Percentiles rank a stretch among this genome's conserved stretches.
phyloP scores from a whole-genome alignment of 352 stramenopile genomes.

The Globisporangium lucens region DNA sequence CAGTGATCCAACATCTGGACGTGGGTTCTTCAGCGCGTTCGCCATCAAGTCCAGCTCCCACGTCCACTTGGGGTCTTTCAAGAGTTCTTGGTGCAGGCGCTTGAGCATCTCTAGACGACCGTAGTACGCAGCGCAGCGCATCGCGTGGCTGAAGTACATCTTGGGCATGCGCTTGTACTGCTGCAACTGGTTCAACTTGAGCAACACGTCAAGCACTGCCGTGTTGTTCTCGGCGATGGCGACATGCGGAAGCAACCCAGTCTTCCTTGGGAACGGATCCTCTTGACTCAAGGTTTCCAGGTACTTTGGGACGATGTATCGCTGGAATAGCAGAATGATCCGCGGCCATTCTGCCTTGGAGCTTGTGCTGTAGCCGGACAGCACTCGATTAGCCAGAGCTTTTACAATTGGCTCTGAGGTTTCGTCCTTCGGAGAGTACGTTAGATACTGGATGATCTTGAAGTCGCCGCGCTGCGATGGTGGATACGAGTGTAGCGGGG shows the following conservation, averaged over 20 bases:
- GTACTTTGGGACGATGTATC: conserved; percentile 4
- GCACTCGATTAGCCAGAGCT: not conserved
- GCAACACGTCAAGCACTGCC: not conserved
- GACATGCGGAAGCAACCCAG: not conserved
- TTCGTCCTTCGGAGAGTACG: not conserved
- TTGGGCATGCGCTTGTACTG: not conserved
- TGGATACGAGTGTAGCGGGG: not conserved
- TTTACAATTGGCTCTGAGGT: not conserved
- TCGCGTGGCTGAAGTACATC: not conserved
- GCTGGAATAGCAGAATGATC: not conserved
- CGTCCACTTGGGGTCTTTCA: not conserved
- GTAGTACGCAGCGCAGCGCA: conserved; percentile 2
- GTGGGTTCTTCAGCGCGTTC: not conserved
- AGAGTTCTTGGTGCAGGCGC: not conserved
- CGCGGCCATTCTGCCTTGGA: not conserved
- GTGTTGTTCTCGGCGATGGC: conserved; percentile 4
- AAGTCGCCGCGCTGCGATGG: not conserved
- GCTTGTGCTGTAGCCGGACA: not conserved
- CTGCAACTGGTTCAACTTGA: not conserved
- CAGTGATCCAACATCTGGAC: not conserved
- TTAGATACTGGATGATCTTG: not conserved
- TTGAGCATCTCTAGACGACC: conserved; percentile 1
- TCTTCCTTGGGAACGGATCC: not conserved
- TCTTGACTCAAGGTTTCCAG: not conserved
- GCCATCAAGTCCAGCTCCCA: conserved; percentile 3